Base-by-base conservation (phyloP, 2,329 filamentous ascomycete species). In the Colletotrichum sp. region DNA sequence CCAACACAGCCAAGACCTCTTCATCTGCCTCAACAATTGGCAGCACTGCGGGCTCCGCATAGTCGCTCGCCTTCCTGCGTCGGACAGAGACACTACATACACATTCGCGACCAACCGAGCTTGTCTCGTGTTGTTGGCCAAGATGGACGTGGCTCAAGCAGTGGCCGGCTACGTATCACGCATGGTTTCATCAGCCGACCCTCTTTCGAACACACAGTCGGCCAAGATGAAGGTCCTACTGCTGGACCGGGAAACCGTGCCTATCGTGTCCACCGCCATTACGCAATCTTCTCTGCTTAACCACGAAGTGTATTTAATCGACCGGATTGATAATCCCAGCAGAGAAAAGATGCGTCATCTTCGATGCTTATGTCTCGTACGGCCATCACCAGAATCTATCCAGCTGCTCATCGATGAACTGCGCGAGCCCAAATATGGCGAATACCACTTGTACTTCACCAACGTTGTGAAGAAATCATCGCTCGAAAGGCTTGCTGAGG, bases 161-260 rank as follows among this genome's bases (percentile, higher is more conserved):
- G 93, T 98, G 83, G 94, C 96, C 81, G 95, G 95, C 87, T 99
- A 99, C 89, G 94, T 99, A 89, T 94, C 94, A 84, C 98, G 96
- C 91, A 98, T 99, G 92, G 93, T 99, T 84, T 94, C 95, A 79
- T 92, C 92, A 79, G 95, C 95, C 82, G 96, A 98, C 86, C 90
- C 88, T 82, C 89, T 92, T 66, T 86, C 89, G 59, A 91, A 92
- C 76, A 90, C 92, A 60, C 90, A 93, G 67, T 93, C 95, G 26
- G 92, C 95, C 57, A 99, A 98, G 89, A 99, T 99, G 97, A 99
- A 99, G 92, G 97, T 99, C 77, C 88, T 99, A 73, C 89, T 99
- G 78, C 89, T 99, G 80, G 97, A 99, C 85, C 94, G 92, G 86
- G 97, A 99, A 86, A 99, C 97, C 79, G 94, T 99, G 26, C 92